These are phyloP conservation scores for Alternaria atra DNA, from an alignment of 2,329 filamentous ascomycete genomes.

Conservation along the genomic window DNA sequence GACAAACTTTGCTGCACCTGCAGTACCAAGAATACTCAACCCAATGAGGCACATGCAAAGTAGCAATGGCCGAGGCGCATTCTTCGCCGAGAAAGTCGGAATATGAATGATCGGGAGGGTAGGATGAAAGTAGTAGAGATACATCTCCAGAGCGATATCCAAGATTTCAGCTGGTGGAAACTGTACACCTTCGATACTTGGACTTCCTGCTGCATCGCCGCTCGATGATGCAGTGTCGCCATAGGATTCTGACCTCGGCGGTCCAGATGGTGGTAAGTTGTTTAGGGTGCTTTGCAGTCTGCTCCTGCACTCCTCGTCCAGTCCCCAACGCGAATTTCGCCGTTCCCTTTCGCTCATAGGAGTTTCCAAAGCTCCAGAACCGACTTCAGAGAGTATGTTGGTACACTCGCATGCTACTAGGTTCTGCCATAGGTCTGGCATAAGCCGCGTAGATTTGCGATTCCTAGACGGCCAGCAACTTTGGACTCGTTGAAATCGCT, in stretches of 20 bases:
- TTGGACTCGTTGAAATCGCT: slow-evolving; percentile 51
- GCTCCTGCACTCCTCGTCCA: slow-evolving; percentile 52
- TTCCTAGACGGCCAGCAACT: slow-evolving; percentile 50
- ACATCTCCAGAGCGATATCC: slow-evolving; percentile 64
- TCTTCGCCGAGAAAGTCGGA: slow-evolving; percentile 62
- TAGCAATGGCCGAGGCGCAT: slow-evolving; percentile 57
- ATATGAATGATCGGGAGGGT: slow-evolving; percentile 63
- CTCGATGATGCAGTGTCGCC: slow-evolving; percentile 45
- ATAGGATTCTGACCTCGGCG: slow-evolving; percentile 36
- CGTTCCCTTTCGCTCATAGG: slow-evolving; percentile 41
- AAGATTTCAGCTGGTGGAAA: slow-evolving; percentile 62
- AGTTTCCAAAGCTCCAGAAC: slow-evolving; percentile 32
- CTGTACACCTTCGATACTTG: slow-evolving; percentile 41
- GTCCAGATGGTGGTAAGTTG: slow-evolving; percentile 34
- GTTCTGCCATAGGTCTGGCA: slow-evolving; percentile 49
- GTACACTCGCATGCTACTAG: slow-evolving; percentile 40
- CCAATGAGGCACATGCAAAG: slow-evolving; percentile 64
- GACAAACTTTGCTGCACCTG: slow-evolving; percentile 61
- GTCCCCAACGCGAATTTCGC: slow-evolving; percentile 48
- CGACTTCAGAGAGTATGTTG: slow-evolving; percentile 49
- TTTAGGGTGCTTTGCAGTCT: slow-evolving; percentile 49
- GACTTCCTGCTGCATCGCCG: slow-evolving; percentile 39
- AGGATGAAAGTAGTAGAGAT: slow-evolving; percentile 63
- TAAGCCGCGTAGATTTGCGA: slow-evolving; percentile 42
- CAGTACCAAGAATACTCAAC: slow-evolving; percentile 61